phyloP scores from a whole-genome alignment of 257 asterid species.

The Solanum etuberosum region DNA sequence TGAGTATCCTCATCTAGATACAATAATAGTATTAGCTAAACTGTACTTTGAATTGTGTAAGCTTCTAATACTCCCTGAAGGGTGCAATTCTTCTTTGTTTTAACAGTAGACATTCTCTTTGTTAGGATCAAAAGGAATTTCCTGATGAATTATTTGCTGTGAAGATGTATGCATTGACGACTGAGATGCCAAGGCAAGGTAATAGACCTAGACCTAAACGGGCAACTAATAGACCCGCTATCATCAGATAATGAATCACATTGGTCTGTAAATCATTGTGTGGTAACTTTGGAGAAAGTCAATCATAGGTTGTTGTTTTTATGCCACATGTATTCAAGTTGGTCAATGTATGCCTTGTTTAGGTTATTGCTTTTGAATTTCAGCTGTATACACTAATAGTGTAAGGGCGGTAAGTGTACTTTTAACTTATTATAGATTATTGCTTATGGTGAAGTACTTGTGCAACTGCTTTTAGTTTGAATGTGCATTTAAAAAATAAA shows the following conservation, averaged over 20 bases:
- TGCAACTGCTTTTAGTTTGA: not conserved
- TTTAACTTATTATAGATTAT: not conserved
- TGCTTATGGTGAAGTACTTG: not conserved
- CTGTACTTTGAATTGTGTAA: not conserved
- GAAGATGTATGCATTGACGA: constrained; percentile 76
- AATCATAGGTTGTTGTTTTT: not conserved
- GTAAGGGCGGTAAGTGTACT: not conserved
- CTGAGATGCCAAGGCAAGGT: constrained; percentile 55
- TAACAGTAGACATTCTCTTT: not conserved
- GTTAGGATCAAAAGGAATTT: constrained; percentile 77
- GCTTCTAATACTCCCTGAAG: not conserved
- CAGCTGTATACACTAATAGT: not conserved
- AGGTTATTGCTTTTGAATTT: not conserved
- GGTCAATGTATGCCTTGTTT: not conserved
- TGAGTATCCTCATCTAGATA: not conserved
- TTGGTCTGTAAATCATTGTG: not conserved
- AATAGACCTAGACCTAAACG: constrained; percentile 29
- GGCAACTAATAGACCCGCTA: constrained; percentile 48
- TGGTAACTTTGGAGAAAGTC: not conserved
- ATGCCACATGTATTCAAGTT: not conserved
- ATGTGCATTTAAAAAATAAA: not conserved
- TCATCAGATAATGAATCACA: constrained; percentile 36
- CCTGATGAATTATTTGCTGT: constrained; percentile 74
- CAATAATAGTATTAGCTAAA: not conserved
- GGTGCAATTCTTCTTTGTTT: not conserved